Evolutionary conservation across 148 eudicot species (phyloP), one percentile per base, ranked within the genome.

Genomic region (Nyssa sinensis): DNA sequence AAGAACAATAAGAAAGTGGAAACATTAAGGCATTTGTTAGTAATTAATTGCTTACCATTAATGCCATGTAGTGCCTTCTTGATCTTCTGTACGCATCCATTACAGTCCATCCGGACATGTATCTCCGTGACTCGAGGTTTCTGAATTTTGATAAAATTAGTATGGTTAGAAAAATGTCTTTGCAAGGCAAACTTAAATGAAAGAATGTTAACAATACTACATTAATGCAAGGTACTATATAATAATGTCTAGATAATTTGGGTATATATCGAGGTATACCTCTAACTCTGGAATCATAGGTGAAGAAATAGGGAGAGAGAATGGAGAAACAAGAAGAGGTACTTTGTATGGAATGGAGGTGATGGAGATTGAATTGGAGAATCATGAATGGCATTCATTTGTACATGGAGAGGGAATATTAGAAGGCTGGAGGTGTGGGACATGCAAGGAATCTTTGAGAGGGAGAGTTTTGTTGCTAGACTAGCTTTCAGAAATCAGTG

Each of bases 31-130:
- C 4, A 44, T 0, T 14, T 44, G 17, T 13, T 44, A 60, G 37
- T 21, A 17, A 61, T 63, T 59, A 34, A 27, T 62, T 35, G 71
- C 93, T 80, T 81, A 90, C 98, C 98, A 66, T 84, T 77, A 60
- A 94, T 86, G 44, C 97, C 87, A 63, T 90, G 82, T 11, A 94
- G 79, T 34, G 96, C 97, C 82, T 90, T 94, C 85, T 92, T 94
- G 79, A 94, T 81, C 87, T 94, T 94, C 80, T 92, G 97, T 59
- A 92, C 91, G 31, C 98, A 94, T 31, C 98, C 98, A 64, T 94
- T 94, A 65, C 97, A 94, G 85, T 94, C 98, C 84, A 94, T 90
- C 9, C 98, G 84, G 64, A 94, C 96, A 67, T 87, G 69, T 73
- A 94, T 90, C 88, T 92, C 96, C 0, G 91, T 94, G 70, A 94